A percentile compares a stretch with the other conserved stretches of the same genome.
Conservation (phyloP, 345 rosid species). For the Ailanthus altissimus region DNA sequence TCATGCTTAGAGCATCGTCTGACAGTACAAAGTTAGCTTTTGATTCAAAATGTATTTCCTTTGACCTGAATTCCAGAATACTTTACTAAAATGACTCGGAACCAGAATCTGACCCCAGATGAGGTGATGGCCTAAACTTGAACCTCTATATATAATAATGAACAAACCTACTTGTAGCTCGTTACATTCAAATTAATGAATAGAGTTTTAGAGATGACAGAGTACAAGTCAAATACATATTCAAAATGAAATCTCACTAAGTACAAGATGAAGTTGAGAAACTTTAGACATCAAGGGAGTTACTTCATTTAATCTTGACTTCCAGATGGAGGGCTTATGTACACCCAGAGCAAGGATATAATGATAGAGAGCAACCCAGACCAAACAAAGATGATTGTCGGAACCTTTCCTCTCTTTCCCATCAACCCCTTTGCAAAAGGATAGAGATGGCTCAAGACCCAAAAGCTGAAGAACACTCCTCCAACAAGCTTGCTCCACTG, state of each 20-base stretch:
- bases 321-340: constrained; percentile 63
- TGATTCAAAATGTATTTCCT: not conserved
- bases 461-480: constrained; percentile 83
- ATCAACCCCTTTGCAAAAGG: constrained; percentile 80
- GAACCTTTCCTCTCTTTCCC: constrained; percentile 81
- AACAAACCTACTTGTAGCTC: not conserved
- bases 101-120: not conserved
- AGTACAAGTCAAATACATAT: constrained; percentile 11
- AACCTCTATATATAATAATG: not conserved
- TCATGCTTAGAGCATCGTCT: not conserved
- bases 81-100: not conserved
- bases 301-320: constrained; percentile 46
- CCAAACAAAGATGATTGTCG: constrained; percentile 79
- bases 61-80: not conserved
- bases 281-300: constrained; percentile 49
- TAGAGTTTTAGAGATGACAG: not conserved
- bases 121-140: not conserved
- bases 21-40: not conserved
- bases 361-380: constrained; percentile 68
- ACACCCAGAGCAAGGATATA: constrained; percentile 72
- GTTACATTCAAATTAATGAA: not conserved
- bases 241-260: constrained; percentile 7
- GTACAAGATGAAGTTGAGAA: constrained; percentile 37
- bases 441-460: constrained; percentile 76
- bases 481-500: constrained; percentile 81